phyloP scores from a whole-genome alignment of 768 basidiomycete species.

The Lactifluus subvellereus region DNA sequence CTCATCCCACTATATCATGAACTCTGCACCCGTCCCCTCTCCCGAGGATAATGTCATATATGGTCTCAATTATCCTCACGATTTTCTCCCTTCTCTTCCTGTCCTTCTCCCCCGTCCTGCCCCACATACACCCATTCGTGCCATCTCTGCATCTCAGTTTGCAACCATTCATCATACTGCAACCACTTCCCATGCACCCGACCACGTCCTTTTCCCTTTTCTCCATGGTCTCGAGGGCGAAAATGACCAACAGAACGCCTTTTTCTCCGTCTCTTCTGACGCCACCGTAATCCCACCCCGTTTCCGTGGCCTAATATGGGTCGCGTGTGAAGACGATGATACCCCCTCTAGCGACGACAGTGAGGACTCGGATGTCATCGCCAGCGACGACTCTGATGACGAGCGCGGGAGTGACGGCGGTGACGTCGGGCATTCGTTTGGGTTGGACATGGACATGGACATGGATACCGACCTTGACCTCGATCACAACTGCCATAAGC shows the following conservation, averaged over 20 bases:
- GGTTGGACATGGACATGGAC: slow-evolving; percentile 31
- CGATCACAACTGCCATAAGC: slow-evolving; percentile 11
- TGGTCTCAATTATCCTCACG: slow-evolving; percentile 27
- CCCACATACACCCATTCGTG: slow-evolving; percentile 38
- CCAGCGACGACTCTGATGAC: slow-evolving; percentile 29
- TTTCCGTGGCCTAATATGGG: slow-evolving; percentile 73
- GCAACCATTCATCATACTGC: slow-evolving; percentile 57
- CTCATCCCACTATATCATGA: slow-evolving; percentile 9
- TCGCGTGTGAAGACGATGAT: slow-evolving; percentile 66
- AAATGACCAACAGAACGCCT: slow-evolving; percentile 72
- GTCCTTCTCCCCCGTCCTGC: slow-evolving; percentile 33
- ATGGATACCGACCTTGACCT: slow-evolving; percentile 29
- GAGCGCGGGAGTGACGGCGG: slow-evolving; percentile 22
- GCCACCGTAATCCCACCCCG: slow-evolving; percentile 33
- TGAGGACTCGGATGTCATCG: slow-evolving; percentile 28
- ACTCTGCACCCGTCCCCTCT: background rate
- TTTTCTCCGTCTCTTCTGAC: slow-evolving; percentile 49
- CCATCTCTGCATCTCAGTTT: slow-evolving; percentile 44
- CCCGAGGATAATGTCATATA: slow-evolving; percentile 15
- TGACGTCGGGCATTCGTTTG: slow-evolving; percentile 29
- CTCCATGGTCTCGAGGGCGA: slow-evolving; percentile 81
- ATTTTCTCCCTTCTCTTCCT: slow-evolving; percentile 28
- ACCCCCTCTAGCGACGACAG: slow-evolving; percentile 29
- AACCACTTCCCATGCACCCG: slow-evolving; percentile 65
- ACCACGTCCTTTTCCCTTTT: slow-evolving; percentile 82